phyloP scores from a whole-genome alignment of 371 early-diverging fungal species.

The Sporodiniella umbellata region DNA sequence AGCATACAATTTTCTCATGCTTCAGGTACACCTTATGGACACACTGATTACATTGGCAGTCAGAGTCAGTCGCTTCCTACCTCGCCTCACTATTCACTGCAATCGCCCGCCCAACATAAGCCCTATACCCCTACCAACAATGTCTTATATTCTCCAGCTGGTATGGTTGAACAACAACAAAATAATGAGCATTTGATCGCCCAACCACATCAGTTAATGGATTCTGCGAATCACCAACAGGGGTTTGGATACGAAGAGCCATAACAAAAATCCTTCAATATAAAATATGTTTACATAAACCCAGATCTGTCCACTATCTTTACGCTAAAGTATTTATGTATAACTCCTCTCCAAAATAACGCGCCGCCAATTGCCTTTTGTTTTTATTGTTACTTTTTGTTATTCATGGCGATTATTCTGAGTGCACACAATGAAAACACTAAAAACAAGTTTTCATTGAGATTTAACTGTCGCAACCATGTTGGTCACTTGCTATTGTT shows the following conservation, averaged over 20 bases:
- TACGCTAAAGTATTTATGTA: too few relatives aligned
- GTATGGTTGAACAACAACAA: conserved; percentile 23
- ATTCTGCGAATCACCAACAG: conserved; percentile 25
- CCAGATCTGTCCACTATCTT: too few relatives aligned
- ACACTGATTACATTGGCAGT: conserved; percentile 22
- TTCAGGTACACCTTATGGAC: conserved; percentile 5
- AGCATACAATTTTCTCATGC: conserved; percentile 8
- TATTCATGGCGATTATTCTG: too few relatives aligned
- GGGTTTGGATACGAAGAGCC: background rate
- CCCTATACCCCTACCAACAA: conserved; percentile 22
- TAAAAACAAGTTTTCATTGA: too few relatives aligned
- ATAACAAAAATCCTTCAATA: too few relatives aligned
- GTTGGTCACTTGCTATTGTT: too few relatives aligned
- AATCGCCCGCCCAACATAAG: conserved; percentile 8
- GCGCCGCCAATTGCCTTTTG: too few relatives aligned
- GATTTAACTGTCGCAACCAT: too few relatives aligned
- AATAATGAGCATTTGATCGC: background rate
- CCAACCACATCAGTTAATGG: conserved; percentile 4
- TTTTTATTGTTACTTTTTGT: too few relatives aligned
- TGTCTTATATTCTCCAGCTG: conserved; percentile 28
- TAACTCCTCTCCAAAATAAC: too few relatives aligned
- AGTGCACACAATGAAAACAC: too few relatives aligned
- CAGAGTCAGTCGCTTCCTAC: conserved; percentile 18
- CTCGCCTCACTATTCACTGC: conserved; percentile 13
- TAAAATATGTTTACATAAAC: too few relatives aligned